These are phyloP conservation scores for Pyrenophora tritici-repentis DNA, from an alignment of 2,329 filamentous ascomycete species.

Conservation along the genomic window DNA sequence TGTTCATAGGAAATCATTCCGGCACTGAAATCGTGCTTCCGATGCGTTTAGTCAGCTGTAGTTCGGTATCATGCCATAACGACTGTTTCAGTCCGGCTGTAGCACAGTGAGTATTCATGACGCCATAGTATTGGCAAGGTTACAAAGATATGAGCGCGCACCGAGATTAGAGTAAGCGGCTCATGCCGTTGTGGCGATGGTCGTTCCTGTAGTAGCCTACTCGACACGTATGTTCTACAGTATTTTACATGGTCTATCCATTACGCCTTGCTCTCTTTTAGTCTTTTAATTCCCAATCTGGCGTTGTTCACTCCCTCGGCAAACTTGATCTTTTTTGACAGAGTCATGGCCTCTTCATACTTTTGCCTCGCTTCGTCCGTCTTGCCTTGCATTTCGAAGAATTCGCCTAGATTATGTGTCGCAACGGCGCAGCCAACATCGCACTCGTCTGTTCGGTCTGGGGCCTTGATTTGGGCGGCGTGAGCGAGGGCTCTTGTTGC, in stretches of 20 bases:
- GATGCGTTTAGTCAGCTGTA: no score
- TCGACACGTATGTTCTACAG: no score
- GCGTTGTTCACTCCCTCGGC: constrained; percentile 52
- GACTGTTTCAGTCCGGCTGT: no score
- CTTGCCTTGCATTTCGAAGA: constrained; percentile 76
- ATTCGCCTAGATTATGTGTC: constrained; percentile 84
- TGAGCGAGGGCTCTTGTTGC: constrained; percentile 75
- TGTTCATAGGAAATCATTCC: no score
- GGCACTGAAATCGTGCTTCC: no score
- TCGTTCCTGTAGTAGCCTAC: no score
- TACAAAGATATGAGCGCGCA: no score
- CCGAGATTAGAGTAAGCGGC: no score
- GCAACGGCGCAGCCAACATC: constrained; percentile 82
- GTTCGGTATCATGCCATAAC: no score
- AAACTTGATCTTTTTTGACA: constrained; percentile 59
- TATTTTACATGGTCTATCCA: not conserved
- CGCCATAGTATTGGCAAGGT: no score
- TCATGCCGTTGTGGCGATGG: no score
- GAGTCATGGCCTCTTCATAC: constrained; percentile 69
- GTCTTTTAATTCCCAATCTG: constrained; percentile 47
- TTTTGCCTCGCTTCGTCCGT: constrained; percentile 66
- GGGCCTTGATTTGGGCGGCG: constrained; percentile 66
- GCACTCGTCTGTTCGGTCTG: constrained; percentile 75
- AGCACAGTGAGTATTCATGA: no score
- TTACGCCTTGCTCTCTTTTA: constrained; percentile 28